phyloP scores from a whole-genome alignment of 2,329 filamentous ascomycete species.

The Diplocarpon rosae region DNA sequence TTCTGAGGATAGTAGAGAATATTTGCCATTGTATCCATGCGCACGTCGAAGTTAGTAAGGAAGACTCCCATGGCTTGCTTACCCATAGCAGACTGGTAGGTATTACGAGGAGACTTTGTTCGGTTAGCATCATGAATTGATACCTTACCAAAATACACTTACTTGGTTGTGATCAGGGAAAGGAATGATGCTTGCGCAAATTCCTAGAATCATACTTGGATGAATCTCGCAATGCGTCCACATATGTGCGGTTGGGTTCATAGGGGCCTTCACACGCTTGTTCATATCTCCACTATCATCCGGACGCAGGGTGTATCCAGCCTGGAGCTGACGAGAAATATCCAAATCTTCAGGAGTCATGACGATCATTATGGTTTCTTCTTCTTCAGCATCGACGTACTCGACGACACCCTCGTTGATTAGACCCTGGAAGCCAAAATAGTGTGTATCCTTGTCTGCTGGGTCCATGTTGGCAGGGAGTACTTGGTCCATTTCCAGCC shows the following conservation, averaged over 20 bases:
- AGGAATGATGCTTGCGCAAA: constrained; percentile 97
- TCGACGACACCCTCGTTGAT: constrained; percentile 80
- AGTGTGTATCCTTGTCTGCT: constrained; percentile 44
- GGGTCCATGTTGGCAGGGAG: constrained; percentile 48
- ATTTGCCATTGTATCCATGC: constrained; percentile 99
- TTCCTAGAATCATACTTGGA: constrained; percentile 96
- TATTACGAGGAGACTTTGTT: constrained; percentile 82
- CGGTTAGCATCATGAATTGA: constrained; percentile 26
- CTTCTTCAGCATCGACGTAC: constrained; percentile 95
- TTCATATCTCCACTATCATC: constrained; percentile 65
- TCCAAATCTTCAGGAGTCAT: constrained; percentile 97
- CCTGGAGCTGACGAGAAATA: constrained; percentile 58
- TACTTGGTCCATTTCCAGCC: constrained; percentile 63
- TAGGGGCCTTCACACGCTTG: constrained; percentile 74
- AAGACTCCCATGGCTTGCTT: constrained; percentile 99
- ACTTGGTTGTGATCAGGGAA: constrained; percentile 98
- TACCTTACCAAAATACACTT: constrained; percentile 25
- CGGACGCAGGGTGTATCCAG: constrained; percentile 46
- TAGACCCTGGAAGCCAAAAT: constrained; percentile 82
- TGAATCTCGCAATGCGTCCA: constrained; percentile 99
- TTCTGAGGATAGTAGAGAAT: constrained; percentile 99
- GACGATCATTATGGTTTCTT: constrained; percentile 97
- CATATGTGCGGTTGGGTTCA: constrained; percentile 78
- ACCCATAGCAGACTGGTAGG: constrained; percentile 98
- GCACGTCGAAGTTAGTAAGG: constrained; percentile 89